Evolutionary conservation across 179 eudicot species (phyloP).

Genomic region (Sideroxylon spinosum): DNA sequence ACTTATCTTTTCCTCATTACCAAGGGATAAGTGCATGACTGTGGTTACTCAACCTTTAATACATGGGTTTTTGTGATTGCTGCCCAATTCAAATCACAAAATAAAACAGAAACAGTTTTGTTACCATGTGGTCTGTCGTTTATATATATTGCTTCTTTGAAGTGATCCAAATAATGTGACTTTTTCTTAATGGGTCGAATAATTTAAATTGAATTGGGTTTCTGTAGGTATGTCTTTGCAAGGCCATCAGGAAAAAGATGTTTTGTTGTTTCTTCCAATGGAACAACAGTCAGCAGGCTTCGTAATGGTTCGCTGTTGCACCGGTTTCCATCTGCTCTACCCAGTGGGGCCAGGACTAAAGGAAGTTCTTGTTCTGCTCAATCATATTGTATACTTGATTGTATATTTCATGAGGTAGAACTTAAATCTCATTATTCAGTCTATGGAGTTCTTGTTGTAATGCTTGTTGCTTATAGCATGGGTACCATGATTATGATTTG

Average conservation of each 20-base stretch:
- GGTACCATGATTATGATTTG: not conserved
- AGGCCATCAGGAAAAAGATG: conserved; percentile 97
- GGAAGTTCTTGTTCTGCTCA: conserved; percentile 60
- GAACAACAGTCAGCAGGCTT: conserved; percentile 82
- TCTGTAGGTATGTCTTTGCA: conserved; percentile 76
- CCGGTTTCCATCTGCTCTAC: conserved; percentile 88
- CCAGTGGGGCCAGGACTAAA: conserved; percentile 74
- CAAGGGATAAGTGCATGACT: too few relatives aligned
- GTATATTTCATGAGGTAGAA: conserved; percentile 90
- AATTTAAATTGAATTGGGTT: not conserved
- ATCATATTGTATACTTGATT: conserved; percentile 87
- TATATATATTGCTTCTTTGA: not conserved
- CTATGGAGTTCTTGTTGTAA: not conserved
- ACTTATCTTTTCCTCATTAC: too few relatives aligned
- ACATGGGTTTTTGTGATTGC: too few relatives aligned
- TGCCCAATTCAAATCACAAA: not conserved
- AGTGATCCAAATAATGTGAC: too few relatives aligned
- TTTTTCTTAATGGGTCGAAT: not conserved
- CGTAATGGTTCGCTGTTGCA: conserved; percentile 83
- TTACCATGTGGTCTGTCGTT: not conserved
- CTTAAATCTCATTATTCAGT: conserved; percentile 2
- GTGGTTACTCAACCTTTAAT: too few relatives aligned
- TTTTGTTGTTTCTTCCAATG: conserved; percentile 92
- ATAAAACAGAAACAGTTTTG: not conserved
- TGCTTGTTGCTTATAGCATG: conserved; percentile 5